Evolutionary conservation across 345 rosid species (phyloP).

Genomic region (Corymbia maculata): DNA sequence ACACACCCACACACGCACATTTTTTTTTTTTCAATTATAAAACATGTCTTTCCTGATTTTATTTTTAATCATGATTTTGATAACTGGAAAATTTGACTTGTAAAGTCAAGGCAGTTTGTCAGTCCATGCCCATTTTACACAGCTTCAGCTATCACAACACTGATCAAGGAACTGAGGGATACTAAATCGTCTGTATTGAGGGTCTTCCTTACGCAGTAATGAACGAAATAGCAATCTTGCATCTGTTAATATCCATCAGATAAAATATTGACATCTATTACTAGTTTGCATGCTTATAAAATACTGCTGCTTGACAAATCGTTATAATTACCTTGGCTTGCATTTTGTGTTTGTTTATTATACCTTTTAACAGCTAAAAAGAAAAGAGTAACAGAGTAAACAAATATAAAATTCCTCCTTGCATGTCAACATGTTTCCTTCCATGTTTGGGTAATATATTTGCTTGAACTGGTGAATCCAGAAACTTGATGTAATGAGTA

Average conservation of each 20-base stretch:
- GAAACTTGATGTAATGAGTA: not conserved
- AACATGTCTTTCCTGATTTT: not conserved
- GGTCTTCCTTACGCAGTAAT: not conserved
- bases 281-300: not conserved
- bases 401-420: not conserved
- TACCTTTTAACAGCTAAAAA: not conserved
- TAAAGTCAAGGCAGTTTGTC: not conserved
- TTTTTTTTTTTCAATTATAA: not conserved
- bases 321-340: not conserved
- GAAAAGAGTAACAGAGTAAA: not conserved
- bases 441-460: not conserved
- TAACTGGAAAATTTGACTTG: not conserved
- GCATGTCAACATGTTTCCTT: not conserved
- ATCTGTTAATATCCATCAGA: not conserved
- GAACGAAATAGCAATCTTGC: not conserved
- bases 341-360: not conserved
- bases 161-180: not conserved
- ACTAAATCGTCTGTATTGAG: not conserved
- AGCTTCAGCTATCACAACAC: not conserved
- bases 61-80: not conserved
- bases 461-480: not conserved
- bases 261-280: not conserved
- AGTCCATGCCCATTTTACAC: not conserved
- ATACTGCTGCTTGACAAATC: not conserved
- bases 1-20: rapidly evolving